phyloP scores from a whole-genome alignment of 805 yeast species.

The Schwanniomyces sp. region DNA sequence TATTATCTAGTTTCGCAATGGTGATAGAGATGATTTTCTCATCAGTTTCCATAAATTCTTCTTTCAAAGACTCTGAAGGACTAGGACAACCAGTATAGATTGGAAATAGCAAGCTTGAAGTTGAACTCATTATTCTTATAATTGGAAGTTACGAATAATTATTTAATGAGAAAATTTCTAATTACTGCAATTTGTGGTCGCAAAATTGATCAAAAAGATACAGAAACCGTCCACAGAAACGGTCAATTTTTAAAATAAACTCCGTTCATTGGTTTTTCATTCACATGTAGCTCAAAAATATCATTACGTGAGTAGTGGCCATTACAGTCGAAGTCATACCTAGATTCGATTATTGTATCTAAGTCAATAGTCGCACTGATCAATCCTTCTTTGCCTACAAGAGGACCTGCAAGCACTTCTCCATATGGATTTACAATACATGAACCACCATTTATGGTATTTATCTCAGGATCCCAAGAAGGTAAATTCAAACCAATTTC shows the following conservation, averaged over 20 bases:
- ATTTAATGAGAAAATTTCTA: not conserved
- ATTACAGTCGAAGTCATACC: constrained; percentile 41
- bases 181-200: not conserved
- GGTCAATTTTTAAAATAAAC: not conserved
- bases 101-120: not conserved
- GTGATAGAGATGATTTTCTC: constrained; percentile 14
- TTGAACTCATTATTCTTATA: not conserved
- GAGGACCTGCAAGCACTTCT: constrained; percentile 34
- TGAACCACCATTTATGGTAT: constrained; percentile 35
- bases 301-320: constrained; percentile 45
- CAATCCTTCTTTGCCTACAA: constrained; percentile 40
- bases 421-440: constrained; percentile 35
- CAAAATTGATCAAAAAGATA: not conserved
- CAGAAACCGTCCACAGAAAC: not conserved
- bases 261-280: constrained; percentile 20
- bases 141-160: not conserved
- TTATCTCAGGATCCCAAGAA: constrained; percentile 17
- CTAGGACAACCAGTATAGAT: not conserved
- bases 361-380: constrained; percentile 40
- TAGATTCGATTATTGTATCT: constrained; percentile 35
- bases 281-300: constrained; percentile 40
- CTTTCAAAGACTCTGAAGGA: constrained; percentile 1
- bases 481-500: constrained; percentile 22
- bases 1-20: constrained; percentile 13
- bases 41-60: constrained; percentile 5